Evolutionary conservation across 2,329 filamentous ascomycete species (phyloP), one percentile per base, ranked within the genome.

Genomic region (Apiospora arundinis): DNA sequence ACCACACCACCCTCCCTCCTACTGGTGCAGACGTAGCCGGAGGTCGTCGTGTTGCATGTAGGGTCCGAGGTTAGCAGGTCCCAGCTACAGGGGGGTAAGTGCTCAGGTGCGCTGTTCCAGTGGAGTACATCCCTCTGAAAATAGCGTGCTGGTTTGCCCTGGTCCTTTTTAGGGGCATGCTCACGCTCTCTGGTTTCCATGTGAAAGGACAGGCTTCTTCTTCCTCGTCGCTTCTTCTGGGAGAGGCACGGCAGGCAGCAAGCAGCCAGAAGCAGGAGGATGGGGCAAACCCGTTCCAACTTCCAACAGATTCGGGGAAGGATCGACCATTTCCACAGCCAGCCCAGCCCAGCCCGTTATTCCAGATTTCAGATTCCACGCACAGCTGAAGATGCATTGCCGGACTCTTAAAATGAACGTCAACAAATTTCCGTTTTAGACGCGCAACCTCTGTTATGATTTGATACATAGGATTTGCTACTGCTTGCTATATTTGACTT

Each of bases 11-110:
- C 32, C 42, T 45, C 46, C 52, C 44, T 48, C 46, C 56, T 23
- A 69, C 28, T 69, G 67, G 67, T 69, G 56, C 56, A 63, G 56
- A 40, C 56, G 28, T 63, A 63, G 56, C 56, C 56, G 56, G 56
- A 40, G 2, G 56, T 40, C 56, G 56, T 63, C 56, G 45, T 69
- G 67, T 69, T 40, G 67, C 67, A 56, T 25, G 67, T 56, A 69
- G 67, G 46, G 67, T 44, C 67, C 67, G 67, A 69, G 67, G 67
- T 63, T 63, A 63, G 56, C 56, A 63, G 32, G 56, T 63, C 32
- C 56, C 56, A 63, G 18, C 18, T 56, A 69, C 46, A 69, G 67
- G 67, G 37, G 67, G 28, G 56, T n/a, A 18, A 21, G n/a, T 63
- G 56, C 56, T 63, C 56, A 63, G 56, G 44, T 28, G 66, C 66